Conservation (phyloP, 495 filamentous ascomycete genomes). For the Chlorociboria aeruginascens region DNA sequence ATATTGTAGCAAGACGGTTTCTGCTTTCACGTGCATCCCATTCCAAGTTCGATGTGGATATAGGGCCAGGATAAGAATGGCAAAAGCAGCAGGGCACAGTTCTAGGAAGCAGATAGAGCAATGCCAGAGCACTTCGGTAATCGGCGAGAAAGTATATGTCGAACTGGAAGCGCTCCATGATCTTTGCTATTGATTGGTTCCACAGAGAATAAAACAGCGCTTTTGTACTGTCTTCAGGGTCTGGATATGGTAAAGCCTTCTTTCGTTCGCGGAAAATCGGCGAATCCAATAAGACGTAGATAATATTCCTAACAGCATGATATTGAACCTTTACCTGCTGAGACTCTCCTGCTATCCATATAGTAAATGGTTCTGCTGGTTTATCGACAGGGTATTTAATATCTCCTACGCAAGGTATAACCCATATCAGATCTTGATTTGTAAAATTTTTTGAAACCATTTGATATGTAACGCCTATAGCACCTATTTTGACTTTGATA, state of each 20-base stretch:
- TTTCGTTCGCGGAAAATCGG: slow-evolving; percentile 60
- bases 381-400: slow-evolving; percentile 53
- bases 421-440: slow-evolving; percentile 61
- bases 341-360: slow-evolving; percentile 50
- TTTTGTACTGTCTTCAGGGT: slow-evolving; percentile 65
- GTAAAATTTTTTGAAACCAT: slow-evolving; percentile 58
- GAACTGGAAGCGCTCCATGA: slow-evolving; percentile 47
- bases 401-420: slow-evolving; percentile 58
- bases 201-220: slow-evolving; percentile 64
- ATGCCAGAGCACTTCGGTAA: slow-evolving; percentile 64
- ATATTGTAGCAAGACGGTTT: slow-evolving; percentile 45
- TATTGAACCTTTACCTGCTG: slow-evolving; percentile 58
- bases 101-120: slow-evolving; percentile 52
- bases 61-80: slow-evolving; percentile 63
- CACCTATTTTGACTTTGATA: slow-evolving; percentile 66
- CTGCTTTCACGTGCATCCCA: slow-evolving; percentile 51
- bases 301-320: slow-evolving; percentile 54
- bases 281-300: slow-evolving; percentile 58
- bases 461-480: slow-evolving; percentile 55
- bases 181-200: slow-evolving; percentile 59
- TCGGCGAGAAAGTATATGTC: slow-evolving; percentile 75
- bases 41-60: slow-evolving; percentile 64
- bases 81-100: slow-evolving; percentile 33
- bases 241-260: slow-evolving; percentile 53
- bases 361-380: slow-evolving; percentile 48